Evolutionary conservation across 805 yeast genomes (phyloP), one percentile per base, ranked within the genome.

Genomic region (Teunomyces aglyptinius): DNA sequence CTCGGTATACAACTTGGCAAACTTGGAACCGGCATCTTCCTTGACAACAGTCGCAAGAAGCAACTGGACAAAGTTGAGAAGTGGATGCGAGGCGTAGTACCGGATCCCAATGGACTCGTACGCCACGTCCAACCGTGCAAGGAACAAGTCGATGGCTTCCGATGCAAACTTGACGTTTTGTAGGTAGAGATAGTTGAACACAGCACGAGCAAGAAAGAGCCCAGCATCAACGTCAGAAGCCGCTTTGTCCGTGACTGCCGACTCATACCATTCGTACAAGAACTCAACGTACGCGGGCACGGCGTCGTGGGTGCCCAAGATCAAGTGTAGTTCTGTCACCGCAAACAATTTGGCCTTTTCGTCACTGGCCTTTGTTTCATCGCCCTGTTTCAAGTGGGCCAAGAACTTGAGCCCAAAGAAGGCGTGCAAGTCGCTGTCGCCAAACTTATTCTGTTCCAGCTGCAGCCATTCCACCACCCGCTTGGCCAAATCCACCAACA

Each of bases 391-490:
- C 15, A 65, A 49, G 10, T 59, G 68, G 36, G 70, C 71, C 43
- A 81, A 65, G 42, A 89, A 71, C 60, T 87, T 82, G 29, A 74
- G 64, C 2, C 96, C 97, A 49, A 89, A 74, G 8, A 84, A 75
- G 53, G 83, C 83, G 59, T 89, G 89, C 46, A 94, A 70, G 38
- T 80, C 82, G 5, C 85, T 77, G 59, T 89, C 96, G 4, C 96
- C 97, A 51, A 78, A 77, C 46, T 77, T 77, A 45, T 67, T 70
- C 3, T 48, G 51, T 3, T 50, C 54, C 0, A 70, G 71, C 74
- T 75, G 38, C 67, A 91, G 75, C 90, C 96, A 92, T 44, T 76
- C 76, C 43, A 81, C 71, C 44, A 83, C 72, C 45, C 82, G 87
- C 39, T 82, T 81, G 16, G 86, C 77, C 44, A 92, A 76, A 53